Evolutionary conservation across 306 rosid species (phyloP).

Genomic region (Vigna unguiculata): DNA sequence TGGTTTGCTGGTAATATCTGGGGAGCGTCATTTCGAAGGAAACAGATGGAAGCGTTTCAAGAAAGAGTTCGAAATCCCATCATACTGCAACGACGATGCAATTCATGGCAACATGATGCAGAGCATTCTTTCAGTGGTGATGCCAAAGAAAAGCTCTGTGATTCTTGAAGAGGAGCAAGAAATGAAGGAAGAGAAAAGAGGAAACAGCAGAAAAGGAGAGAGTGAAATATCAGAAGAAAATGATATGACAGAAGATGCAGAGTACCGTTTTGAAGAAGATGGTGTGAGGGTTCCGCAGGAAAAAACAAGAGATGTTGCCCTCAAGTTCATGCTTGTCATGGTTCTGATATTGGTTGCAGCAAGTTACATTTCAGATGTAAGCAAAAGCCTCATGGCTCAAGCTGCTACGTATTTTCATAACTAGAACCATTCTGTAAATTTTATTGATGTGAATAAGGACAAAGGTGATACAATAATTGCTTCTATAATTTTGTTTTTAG

Average conservation of each 20-base stretch:
- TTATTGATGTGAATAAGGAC: constrained; percentile 15
- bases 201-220: neutral
- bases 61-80: constrained; percentile 51
- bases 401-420: constrained; percentile 49
- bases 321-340: constrained; percentile 51
- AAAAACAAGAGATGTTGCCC: constrained; percentile 47
- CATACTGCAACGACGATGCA: constrained; percentile 40
- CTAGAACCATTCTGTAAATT: constrained; percentile 36
- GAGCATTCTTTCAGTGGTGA: constrained; percentile 48
- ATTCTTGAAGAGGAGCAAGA: constrained; percentile 3
- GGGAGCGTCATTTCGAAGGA: constrained; percentile 45
- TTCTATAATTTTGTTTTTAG: too few species aligned
- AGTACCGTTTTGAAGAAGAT: neutral
- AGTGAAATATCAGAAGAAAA: constrained; percentile 1
- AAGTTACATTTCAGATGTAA: constrained; percentile 45
- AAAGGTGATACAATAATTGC: neutral
- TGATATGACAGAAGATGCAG: neutral
- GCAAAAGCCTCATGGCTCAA: constrained; percentile 48
- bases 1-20: constrained; percentile 51
- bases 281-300: constrained; percentile 32
- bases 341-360: constrained; percentile 47
- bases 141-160: constrained; percentile 45
- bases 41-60: constrained; percentile 53
- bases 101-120: constrained; percentile 43
- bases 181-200: neutral